Percentiles rank a stretch among this genome's conserved stretches.
These are phyloP conservation scores for Ciborinia camelliae DNA, from an alignment of 2,329 filamentous ascomycete species.

Conservation along the genomic window DNA sequence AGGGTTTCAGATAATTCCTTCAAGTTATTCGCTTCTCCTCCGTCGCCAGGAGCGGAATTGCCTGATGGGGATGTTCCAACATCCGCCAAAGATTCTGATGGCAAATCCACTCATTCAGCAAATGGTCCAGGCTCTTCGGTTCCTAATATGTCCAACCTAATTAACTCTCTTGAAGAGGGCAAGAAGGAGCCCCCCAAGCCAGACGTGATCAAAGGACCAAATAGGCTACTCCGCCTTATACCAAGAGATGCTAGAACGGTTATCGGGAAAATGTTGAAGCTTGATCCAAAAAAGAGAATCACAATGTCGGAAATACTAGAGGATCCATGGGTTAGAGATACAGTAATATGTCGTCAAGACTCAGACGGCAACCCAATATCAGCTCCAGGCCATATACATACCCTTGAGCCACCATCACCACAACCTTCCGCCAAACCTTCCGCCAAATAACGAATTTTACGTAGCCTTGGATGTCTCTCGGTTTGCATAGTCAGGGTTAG, in stretches of 20 bases:
- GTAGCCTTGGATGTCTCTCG: conserved; percentile 19
- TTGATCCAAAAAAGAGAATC: conserved; percentile 79
- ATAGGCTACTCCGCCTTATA: conserved; percentile 81
- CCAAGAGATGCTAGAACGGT: conserved; percentile 88
- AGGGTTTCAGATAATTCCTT: conserved; percentile 90
- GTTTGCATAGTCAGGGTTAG: conserved; percentile 21
- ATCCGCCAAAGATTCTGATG: conserved; percentile 18
- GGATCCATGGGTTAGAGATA: conserved; percentile 86
- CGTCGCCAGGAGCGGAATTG: conserved; percentile 61
- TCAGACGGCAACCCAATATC: conserved; percentile 68
- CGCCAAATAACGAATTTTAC: conserved; percentile 26
- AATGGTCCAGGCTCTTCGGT: neutral
- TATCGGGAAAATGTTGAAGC: conserved; percentile 86
- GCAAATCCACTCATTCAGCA: conserved; percentile 2
- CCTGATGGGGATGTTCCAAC: conserved; percentile 24
- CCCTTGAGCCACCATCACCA: conserved; percentile 68
- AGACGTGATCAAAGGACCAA: conserved; percentile 86
- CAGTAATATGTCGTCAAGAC: conserved; percentile 82
- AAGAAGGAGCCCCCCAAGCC: conserved; percentile 45
- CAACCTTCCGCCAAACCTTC: conserved; percentile 33
- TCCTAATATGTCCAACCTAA: neutral
- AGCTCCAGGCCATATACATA: conserved; percentile 76
- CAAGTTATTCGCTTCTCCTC: conserved; percentile 83
- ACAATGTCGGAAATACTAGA: conserved; percentile 81
- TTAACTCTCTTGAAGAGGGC: neutral